Conservation (phyloP, 2,329 filamentous ascomycete species). For the Aspergillus jensenii region DNA sequence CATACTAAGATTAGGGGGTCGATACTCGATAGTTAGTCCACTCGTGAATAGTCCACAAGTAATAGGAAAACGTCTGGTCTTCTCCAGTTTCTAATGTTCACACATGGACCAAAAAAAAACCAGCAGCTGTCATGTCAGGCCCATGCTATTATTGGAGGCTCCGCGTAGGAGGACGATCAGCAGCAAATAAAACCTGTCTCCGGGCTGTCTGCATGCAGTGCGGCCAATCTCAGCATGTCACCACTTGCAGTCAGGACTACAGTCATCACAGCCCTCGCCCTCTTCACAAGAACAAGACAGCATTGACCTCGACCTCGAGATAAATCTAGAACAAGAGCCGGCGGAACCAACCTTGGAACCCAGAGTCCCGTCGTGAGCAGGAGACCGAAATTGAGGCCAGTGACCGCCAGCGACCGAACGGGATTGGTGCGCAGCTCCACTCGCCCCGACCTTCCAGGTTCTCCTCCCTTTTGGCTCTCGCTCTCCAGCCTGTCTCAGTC, state of each 20-base stretch:
- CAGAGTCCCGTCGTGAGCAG: background rate
- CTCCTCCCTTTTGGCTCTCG: conserved; percentile 8
- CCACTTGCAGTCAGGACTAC: background rate
- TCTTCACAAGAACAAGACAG: background rate
- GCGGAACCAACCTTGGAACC: background rate
- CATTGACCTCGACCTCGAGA: background rate
- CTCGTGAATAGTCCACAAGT: background rate
- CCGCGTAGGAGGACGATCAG: background rate
- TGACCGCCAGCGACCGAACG: conserved; percentile 12
- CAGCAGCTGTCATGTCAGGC: background rate
- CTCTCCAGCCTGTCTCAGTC: background rate
- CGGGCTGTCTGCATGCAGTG: background rate
- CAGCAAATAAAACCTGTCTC: background rate
- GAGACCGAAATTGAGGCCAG: conserved; percentile 1
- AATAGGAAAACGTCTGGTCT: background rate
- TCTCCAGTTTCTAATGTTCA: background rate
- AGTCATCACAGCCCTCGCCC: background rate
- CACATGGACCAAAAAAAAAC: background rate
- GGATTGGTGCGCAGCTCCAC: conserved; percentile 12
- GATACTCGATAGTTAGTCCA: background rate
- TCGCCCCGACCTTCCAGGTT: background rate
- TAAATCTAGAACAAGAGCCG: background rate
- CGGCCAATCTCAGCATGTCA: background rate
- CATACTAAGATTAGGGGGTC: too few relatives aligned
- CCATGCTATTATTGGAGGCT: background rate